Conservation (phyloP, 495 filamentous ascomycete species). For the Trichoderma virens region DNA sequence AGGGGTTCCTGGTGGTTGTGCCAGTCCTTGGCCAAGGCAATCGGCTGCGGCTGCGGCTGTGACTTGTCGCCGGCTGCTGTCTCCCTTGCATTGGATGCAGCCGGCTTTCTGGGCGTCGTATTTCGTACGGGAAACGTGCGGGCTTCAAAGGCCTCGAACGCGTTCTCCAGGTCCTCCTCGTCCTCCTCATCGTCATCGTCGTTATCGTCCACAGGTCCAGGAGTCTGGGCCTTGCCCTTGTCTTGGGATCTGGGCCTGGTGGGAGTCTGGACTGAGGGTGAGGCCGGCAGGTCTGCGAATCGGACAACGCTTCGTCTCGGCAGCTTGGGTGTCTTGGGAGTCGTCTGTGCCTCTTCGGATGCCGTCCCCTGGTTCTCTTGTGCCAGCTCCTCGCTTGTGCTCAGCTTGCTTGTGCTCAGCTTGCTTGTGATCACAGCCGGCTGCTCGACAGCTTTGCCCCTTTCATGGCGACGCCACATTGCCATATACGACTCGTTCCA, state of each 20-base stretch:
- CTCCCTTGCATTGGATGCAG: slow-evolving; percentile 5
- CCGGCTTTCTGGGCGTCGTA: slow-evolving; percentile 10
- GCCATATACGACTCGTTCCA: slow-evolving; percentile 29
- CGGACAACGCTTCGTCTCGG: background rate
- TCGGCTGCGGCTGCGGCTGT: slow-evolving; percentile 2
- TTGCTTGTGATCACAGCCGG: background rate
- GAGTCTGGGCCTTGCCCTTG: background rate
- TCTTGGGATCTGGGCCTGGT: slow-evolving; percentile 8
- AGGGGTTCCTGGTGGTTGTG: slow-evolving; percentile 22
- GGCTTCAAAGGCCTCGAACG: slow-evolving; percentile 18
- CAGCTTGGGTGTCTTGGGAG: background rate
- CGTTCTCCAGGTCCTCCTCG: slow-evolving; percentile 19
- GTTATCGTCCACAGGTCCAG: background rate
- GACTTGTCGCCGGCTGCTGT: background rate
- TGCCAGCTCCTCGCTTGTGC: background rate
- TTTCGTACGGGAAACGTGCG: background rate
- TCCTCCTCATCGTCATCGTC: slow-evolving; percentile 12
- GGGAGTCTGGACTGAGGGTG: background rate
- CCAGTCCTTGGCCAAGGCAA: slow-evolving; percentile 20
- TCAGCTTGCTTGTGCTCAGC: too few relatives aligned
- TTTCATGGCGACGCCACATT: slow-evolving; percentile 14
- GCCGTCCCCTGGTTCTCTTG: background rate
- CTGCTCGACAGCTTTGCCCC: slow-evolving; percentile 2
- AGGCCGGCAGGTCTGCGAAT: background rate
- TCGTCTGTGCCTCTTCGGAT: background rate